Percentiles rank a stretch among this genome's conserved stretches.
phyloP scores from a whole-genome alignment of 148 eudicot genomes.

The Nepenthes mirabilis region DNA sequence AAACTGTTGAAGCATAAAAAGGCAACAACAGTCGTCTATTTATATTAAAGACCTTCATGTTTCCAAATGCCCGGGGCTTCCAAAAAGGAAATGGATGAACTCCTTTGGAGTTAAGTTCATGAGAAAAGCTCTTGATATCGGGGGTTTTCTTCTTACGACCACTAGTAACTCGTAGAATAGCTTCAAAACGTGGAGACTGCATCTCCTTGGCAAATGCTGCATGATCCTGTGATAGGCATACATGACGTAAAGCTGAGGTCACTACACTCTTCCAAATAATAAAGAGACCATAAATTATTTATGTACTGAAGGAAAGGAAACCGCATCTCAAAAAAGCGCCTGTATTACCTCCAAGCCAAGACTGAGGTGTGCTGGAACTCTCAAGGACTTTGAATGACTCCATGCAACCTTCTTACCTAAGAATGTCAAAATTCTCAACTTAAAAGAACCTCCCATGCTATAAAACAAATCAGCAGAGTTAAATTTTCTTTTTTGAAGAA shows the following conservation, averaged over 20 bases:
- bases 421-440: slow-evolving; percentile 6
- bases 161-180: slow-evolving; percentile 76
- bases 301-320: slow-evolving; percentile 1
- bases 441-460: background rate
- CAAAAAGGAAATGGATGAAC: slow-evolving; percentile 85
- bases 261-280: background rate
- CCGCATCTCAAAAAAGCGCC: background rate
- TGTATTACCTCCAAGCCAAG: slow-evolving; percentile 51
- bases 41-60: slow-evolving; percentile 42
- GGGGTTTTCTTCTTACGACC: slow-evolving; percentile 69
- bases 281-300: background rate
- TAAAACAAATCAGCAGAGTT: background rate
- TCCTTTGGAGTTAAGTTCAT: slow-evolving; percentile 96
- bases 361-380: slow-evolving; percentile 25
- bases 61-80: slow-evolving; percentile 84
- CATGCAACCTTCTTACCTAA: slow-evolving; percentile 59
- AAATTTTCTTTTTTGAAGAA: background rate
- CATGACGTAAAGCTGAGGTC: slow-evolving; percentile 15
- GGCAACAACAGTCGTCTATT: background rate
- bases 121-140: slow-evolving; percentile 95
- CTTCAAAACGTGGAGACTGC: slow-evolving; percentile 93
- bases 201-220: slow-evolving; percentile 80
- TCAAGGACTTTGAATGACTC: slow-evolving; percentile 63
- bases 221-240: slow-evolving; percentile 45
- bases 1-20: background rate